Base-by-base conservation (phyloP, 805 yeast species). In the Ogataea nitratoaversa region DNA sequence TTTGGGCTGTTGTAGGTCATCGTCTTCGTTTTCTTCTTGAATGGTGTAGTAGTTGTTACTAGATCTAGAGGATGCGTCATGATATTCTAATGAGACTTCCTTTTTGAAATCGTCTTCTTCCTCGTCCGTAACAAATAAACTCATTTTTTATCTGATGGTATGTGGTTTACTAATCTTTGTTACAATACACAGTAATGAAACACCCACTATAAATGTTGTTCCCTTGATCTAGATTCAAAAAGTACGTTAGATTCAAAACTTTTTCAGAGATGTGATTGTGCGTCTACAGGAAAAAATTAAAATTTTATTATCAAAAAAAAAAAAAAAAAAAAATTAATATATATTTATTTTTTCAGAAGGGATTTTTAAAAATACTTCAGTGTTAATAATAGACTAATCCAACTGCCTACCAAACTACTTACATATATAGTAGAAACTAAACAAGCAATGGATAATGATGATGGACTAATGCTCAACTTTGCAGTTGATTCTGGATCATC, bases 391-490 rank as follows among this genome's bases (percentile, higher is more conserved):
- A n/a, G n/a, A n/a, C n/a, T n/a, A n/a, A n/a, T n/a, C n/a, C n/a
- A n/a, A n/a, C n/a, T n/a, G n/a, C n/a, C n/a, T n/a, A n/a, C n/a
- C n/a, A n/a, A n/a, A n/a, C n/a, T n/a, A n/a, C n/a, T n/a, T n/a
- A n/a, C n/a, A n/a, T n/a, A n/a, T n/a, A n/a, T n/a, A n/a, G n/a
- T n/a, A n/a, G n/a, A n/a, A n/a, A n/a, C n/a, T n/a, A n/a, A n/a
- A n/a, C 14, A 7, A 12, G 43, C 32, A 22, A 51, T 52, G 47
- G 60, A 55, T 22, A 46, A 41, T 1, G 93, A 82, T 54, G 93
- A 82, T 60, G 87, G 86, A 2, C 53, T 90, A 63, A 63, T 90
- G 53, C 59, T 91, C 54, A 91, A 91, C 59, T 82, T 91, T 55
- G 74, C 82, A 22, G 63, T 71, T 19, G 55, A 49, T 9, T 57